A percentile compares a stretch with the other conserved stretches of the same genome.
Conservation (phyloP, 2,329 filamentous ascomycete species). For the Lachnellula arida region DNA sequence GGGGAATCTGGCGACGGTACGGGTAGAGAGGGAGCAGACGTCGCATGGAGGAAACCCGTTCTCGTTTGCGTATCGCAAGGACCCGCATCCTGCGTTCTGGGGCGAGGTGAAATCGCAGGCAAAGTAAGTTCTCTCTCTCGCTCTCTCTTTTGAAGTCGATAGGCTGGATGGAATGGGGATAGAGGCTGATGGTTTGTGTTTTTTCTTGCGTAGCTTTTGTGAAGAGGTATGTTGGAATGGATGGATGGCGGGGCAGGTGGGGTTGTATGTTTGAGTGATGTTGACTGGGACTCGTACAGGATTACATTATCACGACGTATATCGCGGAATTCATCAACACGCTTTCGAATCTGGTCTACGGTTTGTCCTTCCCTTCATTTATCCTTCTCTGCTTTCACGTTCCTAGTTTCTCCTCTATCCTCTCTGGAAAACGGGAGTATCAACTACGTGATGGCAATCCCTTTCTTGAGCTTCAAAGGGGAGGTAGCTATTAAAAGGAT, state of each 20-base stretch:
- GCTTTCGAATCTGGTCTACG: conserved; percentile 45
- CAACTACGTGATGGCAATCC: conserved; percentile 10
- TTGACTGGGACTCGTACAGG: conserved; percentile 33
- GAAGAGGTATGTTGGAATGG: conserved; percentile 26
- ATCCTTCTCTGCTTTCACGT: too few species aligned
- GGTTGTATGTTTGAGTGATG: not conserved
- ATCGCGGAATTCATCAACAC: conserved; percentile 51
- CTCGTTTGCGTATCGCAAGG: conserved; percentile 22
- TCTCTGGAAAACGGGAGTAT: not conserved
- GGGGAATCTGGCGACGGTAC: conserved; percentile 3
- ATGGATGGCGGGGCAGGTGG: too few species aligned
- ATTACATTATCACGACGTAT: conserved; percentile 48
- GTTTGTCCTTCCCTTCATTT: too few species aligned
- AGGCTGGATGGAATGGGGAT: not conserved
- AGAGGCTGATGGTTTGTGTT: not conserved
- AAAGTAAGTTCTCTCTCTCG: conserved; percentile 21
- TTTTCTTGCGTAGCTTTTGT: conserved; percentile 24
- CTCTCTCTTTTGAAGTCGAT: not conserved
- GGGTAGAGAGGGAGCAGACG: not conserved
- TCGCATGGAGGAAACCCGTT: conserved; percentile 13
- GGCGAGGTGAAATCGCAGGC: conserved; percentile 21
- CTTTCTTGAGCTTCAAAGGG: not conserved
- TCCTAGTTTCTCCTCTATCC: not conserved
- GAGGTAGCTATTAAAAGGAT: not conserved
- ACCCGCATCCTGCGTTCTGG: conserved; percentile 26